Evolutionary conservation across 768 basidiomycete genomes (phyloP).

Genomic region (Trametes punicea): DNA sequence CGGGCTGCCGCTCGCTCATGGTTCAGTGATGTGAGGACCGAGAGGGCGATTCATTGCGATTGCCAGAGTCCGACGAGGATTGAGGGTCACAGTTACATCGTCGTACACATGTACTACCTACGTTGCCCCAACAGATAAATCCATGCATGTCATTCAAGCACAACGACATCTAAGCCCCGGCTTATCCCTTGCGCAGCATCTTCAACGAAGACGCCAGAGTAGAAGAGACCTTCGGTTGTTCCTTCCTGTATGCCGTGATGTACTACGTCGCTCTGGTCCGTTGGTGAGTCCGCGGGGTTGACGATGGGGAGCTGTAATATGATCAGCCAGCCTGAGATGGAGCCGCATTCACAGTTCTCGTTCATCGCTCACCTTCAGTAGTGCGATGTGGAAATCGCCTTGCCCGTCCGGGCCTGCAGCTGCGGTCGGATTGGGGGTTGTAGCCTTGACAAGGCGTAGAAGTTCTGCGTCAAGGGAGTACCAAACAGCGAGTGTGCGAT

Average conservation of each 20-base stretch:
- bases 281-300: conserved; percentile 41
- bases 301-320: conserved; percentile 48
- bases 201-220: conserved; percentile 60
- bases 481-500: conserved; percentile 45
- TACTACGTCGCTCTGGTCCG: conserved; percentile 52
- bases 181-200: conserved; percentile 37
- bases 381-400: conserved; percentile 61
- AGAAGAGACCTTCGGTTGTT: conserved; percentile 49
- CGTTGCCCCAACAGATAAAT: too few relatives aligned
- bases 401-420: conserved; percentile 41
- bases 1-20: too few relatives aligned
- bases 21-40: too few relatives aligned
- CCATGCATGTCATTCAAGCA: not conserved
- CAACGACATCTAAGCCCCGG: conserved; percentile 19
- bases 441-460: conserved; percentile 42
- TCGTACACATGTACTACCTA: too few relatives aligned
- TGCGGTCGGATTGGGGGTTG: conserved; percentile 40
- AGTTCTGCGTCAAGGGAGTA: conserved; percentile 43
- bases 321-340: not conserved
- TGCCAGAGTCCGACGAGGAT: too few relatives aligned
- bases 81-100: too few relatives aligned
- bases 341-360: too few relatives aligned
- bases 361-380: conserved; percentile 46
- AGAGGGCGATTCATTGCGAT: too few relatives aligned
- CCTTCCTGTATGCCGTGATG: conserved; percentile 60